A percentile compares a stretch with the other conserved stretches of the same genome.
Evolutionary conservation across 2,329 filamentous ascomycete genomes (phyloP).

Genomic region (Fusarium falciforme): DNA sequence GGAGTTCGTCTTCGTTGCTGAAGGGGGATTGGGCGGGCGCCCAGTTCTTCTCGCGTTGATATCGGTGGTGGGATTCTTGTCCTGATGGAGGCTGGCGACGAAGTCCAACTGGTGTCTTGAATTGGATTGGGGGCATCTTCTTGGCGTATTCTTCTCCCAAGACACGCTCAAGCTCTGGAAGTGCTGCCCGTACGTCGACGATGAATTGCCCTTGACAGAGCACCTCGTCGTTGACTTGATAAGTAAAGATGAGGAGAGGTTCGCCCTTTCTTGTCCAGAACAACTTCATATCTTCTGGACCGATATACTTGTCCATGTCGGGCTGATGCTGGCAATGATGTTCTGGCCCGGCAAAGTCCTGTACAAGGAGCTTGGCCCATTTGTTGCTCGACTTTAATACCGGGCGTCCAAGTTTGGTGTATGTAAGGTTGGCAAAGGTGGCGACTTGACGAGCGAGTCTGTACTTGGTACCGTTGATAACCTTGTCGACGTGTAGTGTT

Average conservation of each 20-base stretch:
- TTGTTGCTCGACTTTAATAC: conserved; percentile 5
- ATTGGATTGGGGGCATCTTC: conserved; percentile 22
- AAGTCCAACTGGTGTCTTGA: conserved; percentile 18
- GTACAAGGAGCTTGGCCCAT: conserved; percentile 28
- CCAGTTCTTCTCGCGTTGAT: conserved; percentile 40
- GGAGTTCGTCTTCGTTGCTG: conserved; percentile 13
- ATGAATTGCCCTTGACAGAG: conserved; percentile 37
- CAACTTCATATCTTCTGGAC: conserved; percentile 38
- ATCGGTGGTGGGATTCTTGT: conserved; percentile 22
- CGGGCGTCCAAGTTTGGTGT: conserved; percentile 14
- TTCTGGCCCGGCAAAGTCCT: conserved; percentile 27
- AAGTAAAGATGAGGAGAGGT: conserved; percentile 35
- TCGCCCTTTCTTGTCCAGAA: conserved; percentile 37
- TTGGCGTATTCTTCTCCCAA: conserved; percentile 16
- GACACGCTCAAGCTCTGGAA: conserved; percentile 27
- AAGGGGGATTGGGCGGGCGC: conserved; percentile 32
- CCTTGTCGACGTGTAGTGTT: conserved; percentile 10
- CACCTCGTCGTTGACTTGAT: conserved; percentile 32
- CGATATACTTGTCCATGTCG: conserved; percentile 33
- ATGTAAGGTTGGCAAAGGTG: conserved; percentile 27
- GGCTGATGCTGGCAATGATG: conserved; percentile 35
- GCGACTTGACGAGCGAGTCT: conserved; percentile 30
- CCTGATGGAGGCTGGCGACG: conserved; percentile 20
- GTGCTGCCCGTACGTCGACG: conserved; percentile 30
- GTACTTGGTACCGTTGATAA: conserved; percentile 19